Conservation (phyloP, 805 yeast genomes). For the Cyberlindnera bimundalis region DNA sequence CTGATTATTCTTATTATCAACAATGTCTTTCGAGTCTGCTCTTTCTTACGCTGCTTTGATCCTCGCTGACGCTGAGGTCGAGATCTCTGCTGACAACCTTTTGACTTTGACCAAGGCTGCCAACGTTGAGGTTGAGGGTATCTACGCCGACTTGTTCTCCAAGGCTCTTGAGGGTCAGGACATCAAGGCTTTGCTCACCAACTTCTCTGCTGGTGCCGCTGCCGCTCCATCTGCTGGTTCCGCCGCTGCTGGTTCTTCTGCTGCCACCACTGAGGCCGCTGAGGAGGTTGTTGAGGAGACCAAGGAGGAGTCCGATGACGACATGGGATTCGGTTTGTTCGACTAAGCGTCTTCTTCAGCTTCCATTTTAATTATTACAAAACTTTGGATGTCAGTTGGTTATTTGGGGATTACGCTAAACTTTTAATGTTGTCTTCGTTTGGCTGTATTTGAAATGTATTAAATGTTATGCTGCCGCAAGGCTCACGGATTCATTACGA, state of each 20-base stretch:
- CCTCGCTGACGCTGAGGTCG: conserved; percentile 89
- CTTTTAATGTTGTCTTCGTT: conserved; percentile 8
- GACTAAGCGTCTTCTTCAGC: conserved; percentile 46
- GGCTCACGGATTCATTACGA: conserved; percentile 10
- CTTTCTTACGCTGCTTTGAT: conserved; percentile 92
- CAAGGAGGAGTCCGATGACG: conserved; percentile 64
- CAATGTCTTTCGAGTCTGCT: conserved; percentile 74
- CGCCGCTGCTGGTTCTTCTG: conserved; percentile 59
- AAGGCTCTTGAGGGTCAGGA: conserved; percentile 84
- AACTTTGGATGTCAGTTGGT: conserved; percentile 7
- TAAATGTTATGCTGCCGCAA: conserved; percentile 6
- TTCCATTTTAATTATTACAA: conserved; percentile 5
- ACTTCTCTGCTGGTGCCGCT: conserved; percentile 68
- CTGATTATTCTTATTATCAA: conserved; percentile 30
- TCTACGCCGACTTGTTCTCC: conserved; percentile 88
- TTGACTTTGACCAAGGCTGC: conserved; percentile 77
- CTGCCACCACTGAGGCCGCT: conserved; percentile 60
- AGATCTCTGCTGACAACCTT: conserved; percentile 81
- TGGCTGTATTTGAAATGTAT: conserved; percentile 1
- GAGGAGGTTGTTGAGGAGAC: conserved; percentile 57
- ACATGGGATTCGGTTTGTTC: conserved; percentile 95
- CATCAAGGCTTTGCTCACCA: conserved; percentile 75
- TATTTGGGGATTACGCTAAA: conserved; percentile 5
- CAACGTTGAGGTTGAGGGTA: conserved; percentile 72
- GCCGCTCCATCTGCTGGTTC: conserved; percentile 74